Evolutionary conservation across 257 asterid genomes (phyloP), one percentile per base, ranked within the genome.

Genomic region (Galeopsis tetrahit): DNA sequence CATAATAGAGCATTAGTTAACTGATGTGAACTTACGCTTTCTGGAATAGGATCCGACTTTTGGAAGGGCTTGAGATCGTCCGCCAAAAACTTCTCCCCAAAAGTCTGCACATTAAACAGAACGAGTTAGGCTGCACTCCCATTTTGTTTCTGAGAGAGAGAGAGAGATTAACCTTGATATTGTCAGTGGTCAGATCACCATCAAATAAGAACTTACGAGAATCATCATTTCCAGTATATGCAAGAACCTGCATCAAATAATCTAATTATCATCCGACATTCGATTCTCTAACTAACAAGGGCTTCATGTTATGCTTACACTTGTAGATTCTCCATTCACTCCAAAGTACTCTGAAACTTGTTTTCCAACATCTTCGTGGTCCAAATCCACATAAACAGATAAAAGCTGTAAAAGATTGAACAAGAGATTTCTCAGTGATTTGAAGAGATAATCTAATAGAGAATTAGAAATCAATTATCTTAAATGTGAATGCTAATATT

Each of bases 11-110:
- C 78, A 78, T 78, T 75, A 69, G 31, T n/a, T 44, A 55, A 39
- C 21, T 67, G 59, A 66, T 17, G 35, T 15, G 36, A 28, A 73
- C 89, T 77, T 82, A 92, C 98, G 0, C 58, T 82, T 63, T 91
- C 96, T 13, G 97, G 98, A 75, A 94, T 76, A n/a, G 96, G 95
- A 63, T 91, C 97, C 0, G 98, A 94, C 80, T 94, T 94, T 84
- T 78, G 85, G 86, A 91, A 91, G 61, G 98, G 95, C 82, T 83
- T 88, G 34, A 94, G 93, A 63, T 91, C 87, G 82, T 91, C 98
- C 65, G 56, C 81, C 75, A 89, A 74, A 79, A 94, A 94, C 69
- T 88, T 88, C 83, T 88, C 85, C 44, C 89, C 98, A 6, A 94
- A 94, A 59, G 90, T 82, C 98, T 93, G 77, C 67, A 77, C 38